phyloP scores from a whole-genome alignment of 345 rosid species.

The Rubroshorea leprosula region DNA sequence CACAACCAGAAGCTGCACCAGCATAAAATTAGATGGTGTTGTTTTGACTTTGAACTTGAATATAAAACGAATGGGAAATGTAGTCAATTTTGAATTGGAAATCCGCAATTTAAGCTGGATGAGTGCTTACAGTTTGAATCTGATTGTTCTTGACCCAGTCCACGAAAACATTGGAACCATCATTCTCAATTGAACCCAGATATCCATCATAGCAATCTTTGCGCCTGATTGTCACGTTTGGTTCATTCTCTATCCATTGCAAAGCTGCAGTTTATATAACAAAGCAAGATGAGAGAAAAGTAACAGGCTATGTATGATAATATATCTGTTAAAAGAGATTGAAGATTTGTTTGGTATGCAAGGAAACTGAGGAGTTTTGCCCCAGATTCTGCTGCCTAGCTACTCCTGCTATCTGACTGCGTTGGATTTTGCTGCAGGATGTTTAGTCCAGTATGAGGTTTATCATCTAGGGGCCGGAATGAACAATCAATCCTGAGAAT shows the following conservation, averaged over 20 bases:
- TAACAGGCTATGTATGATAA: too few relatives aligned
- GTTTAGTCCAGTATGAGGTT: too few relatives aligned
- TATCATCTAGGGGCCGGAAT: too few relatives aligned
- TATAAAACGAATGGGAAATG: not conserved
- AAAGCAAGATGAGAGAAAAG: not conserved
- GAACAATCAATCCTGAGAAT: too few relatives aligned
- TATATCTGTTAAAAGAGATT: too few relatives aligned
- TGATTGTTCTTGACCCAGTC: constrained; percentile 73
- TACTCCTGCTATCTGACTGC: too few relatives aligned
- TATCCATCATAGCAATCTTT: constrained; percentile 84
- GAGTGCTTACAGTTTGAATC: constrained; percentile 53
- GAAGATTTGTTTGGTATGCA: too few relatives aligned
- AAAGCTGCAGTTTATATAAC: constrained; percentile 36
- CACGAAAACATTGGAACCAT: constrained; percentile 74
- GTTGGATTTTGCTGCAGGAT: too few relatives aligned
- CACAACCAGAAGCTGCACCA: constrained; percentile 43
- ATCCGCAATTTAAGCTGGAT: too few relatives aligned
- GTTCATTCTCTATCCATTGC: constrained; percentile 66
- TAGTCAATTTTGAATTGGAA: too few relatives aligned
- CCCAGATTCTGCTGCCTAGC: too few relatives aligned
- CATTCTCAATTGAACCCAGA: constrained; percentile 70
- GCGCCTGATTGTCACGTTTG: constrained; percentile 53
- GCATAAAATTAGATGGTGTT: not conserved
- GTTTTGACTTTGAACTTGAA: not conserved
- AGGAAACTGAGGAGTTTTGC: too few relatives aligned